Evolutionary conservation across 345 rosid species (phyloP).

Genomic region (Ricinus communis): DNA sequence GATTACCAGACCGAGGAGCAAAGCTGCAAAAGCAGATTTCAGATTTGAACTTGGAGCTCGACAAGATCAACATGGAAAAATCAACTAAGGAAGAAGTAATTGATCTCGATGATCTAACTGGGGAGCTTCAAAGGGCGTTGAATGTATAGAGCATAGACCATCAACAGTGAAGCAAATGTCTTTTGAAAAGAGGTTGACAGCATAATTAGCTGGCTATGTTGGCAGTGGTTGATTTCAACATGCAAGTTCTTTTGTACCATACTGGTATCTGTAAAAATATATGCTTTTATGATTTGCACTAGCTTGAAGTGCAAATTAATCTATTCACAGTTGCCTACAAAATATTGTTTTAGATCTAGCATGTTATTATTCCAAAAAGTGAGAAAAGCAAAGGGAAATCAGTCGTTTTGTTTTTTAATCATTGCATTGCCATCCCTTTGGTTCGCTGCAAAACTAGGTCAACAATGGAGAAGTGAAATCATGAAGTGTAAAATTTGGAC

Average conservation of each 20-base stretch:
- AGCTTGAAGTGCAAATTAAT: neutral
- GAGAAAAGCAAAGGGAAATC: too few relatives aligned
- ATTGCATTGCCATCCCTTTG: too few relatives aligned
- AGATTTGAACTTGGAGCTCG: slow-evolving; percentile 60
- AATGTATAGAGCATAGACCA: slow-evolving; percentile 49
- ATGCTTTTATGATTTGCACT: neutral
- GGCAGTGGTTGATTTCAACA: too few relatives aligned
- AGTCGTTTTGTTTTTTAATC: too few relatives aligned
- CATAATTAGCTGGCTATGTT: neutral
- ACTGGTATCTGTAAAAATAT: neutral
- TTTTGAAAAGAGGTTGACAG: neutral
- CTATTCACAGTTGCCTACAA: neutral
- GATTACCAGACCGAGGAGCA: slow-evolving; percentile 77
- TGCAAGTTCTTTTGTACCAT: too few relatives aligned
- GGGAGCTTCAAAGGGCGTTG: slow-evolving; percentile 49
- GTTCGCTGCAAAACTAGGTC: too few relatives aligned
- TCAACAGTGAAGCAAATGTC: neutral
- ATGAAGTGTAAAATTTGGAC: too few relatives aligned
- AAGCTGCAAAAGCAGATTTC: slow-evolving; percentile 66
- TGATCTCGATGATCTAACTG: slow-evolving; percentile 60
- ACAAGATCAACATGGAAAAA: slow-evolving; percentile 39
- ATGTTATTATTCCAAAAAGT: too few relatives aligned
- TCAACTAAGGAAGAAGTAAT: slow-evolving; percentile 37
- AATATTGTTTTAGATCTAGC: neutral
- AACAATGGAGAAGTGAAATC: too few relatives aligned